Evolutionary conservation across 208 protist genomes (phyloP).

Genomic region (Leptomonas seymouri): DNA sequence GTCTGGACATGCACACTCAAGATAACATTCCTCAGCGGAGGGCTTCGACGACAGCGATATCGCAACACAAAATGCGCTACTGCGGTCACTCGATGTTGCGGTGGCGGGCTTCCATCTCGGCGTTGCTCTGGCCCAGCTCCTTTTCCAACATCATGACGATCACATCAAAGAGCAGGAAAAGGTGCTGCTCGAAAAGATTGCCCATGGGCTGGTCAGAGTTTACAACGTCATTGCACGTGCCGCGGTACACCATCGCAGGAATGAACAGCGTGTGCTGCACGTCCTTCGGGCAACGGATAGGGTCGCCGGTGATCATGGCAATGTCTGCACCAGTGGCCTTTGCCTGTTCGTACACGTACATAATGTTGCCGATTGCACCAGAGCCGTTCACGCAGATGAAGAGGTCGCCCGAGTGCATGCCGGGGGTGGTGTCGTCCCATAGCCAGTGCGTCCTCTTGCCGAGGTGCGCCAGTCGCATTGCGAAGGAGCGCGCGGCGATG

Average conservation of each 20-base stretch:
- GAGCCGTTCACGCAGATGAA: slow-evolving; percentile 27
- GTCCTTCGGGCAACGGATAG: slow-evolving; percentile 9
- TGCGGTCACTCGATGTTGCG: slow-evolving; percentile 4
- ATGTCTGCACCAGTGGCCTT: slow-evolving; percentile 6
- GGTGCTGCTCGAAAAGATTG: slow-evolving; percentile 25
- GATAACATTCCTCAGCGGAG: too few species aligned
- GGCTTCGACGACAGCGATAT: too few species aligned
- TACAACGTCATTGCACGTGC: slow-evolving; percentile 15
- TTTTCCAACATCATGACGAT: slow-evolving; percentile 22
- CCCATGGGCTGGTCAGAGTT: slow-evolving; percentile 18
- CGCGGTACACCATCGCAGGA: slow-evolving; percentile 23
- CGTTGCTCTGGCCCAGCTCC: slow-evolving; percentile 11
- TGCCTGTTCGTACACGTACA: slow-evolving; percentile 19
- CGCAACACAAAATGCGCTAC: too few species aligned
- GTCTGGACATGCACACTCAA: too few species aligned
- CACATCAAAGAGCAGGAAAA: slow-evolving; percentile 24
- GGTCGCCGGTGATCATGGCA: slow-evolving; percentile 22
- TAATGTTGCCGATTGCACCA: slow-evolving; percentile 18
- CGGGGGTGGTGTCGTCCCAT: slow-evolving; percentile 16
- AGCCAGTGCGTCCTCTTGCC: slow-evolving; percentile 13
- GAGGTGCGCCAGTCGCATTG: slow-evolving; percentile 11
- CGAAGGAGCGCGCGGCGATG: slow-evolving; percentile 18
- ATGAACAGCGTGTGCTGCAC: slow-evolving; percentile 9
- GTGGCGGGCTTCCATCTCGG: slow-evolving; percentile 14
- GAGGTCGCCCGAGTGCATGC: slow-evolving; percentile 26